These are phyloP conservation scores for Cordyceps pruinosa DNA, from an alignment of 2,329 filamentous ascomycete species.

Conservation along the genomic window DNA sequence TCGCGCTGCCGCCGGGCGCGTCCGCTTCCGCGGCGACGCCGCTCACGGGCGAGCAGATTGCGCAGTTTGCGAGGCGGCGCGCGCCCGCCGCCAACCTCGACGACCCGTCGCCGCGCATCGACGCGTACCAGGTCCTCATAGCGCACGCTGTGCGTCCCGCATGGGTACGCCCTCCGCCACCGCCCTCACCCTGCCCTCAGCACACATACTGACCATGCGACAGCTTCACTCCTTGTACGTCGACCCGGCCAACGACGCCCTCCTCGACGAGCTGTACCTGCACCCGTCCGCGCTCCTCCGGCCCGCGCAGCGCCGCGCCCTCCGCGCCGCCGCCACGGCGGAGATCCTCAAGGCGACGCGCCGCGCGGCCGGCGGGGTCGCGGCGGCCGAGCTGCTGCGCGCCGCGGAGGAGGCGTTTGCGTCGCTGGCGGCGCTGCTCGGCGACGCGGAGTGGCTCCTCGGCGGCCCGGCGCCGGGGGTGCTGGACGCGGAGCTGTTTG, in stretches of 20 bases:
- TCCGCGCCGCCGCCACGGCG: constrained; percentile 64
- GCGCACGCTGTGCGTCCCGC: constrained; percentile 74
- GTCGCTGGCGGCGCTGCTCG: constrained; percentile 38
- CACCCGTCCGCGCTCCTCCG: constrained; percentile 58
- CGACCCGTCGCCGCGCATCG: constrained; percentile 49
- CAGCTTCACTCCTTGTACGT: constrained; percentile 80
- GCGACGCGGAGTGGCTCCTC: constrained; percentile 43
- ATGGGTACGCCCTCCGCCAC: constrained; percentile 53
- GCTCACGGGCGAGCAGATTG: constrained; percentile 48
- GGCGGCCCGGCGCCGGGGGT: constrained; percentile 50
- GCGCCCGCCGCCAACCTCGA: constrained; percentile 30
- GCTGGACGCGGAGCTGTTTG: constrained; percentile 85
- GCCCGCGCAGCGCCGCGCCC: constrained; percentile 53
- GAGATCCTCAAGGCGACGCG: constrained; percentile 62
- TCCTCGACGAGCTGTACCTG: constrained; percentile 69
- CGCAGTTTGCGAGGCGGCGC: constrained; percentile 57
- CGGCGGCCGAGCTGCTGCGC: constrained; percentile 31
- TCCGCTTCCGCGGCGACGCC: constrained; percentile 26
- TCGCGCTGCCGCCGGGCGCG: constrained; percentile 39
- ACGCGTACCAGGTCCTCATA: constrained; percentile 72
- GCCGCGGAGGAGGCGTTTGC: constrained; percentile 39
- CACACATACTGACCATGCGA: not conserved
- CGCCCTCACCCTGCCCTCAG: not conserved
- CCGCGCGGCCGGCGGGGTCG: constrained; percentile 24
- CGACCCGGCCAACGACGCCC: constrained; percentile 55